These are phyloP conservation scores for Phytopythium boreale DNA, from an alignment of 352 stramenopile genomes.

Conservation along the genomic window DNA sequence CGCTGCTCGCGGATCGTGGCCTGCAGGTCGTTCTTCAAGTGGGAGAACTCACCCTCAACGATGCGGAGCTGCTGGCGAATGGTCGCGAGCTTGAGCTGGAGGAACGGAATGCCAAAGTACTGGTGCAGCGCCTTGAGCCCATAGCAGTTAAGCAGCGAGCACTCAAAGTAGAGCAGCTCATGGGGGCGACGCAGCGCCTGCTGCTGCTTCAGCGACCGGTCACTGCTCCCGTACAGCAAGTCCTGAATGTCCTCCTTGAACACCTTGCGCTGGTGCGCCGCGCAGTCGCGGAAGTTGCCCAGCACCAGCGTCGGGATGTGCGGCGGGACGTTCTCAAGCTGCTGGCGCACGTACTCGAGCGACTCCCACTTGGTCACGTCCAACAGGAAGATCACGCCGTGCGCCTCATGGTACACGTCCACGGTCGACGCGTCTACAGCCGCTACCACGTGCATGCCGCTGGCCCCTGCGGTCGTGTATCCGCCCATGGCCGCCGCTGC, in stretches of 20 bases:
- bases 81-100: conserved; percentile 77
- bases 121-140: conserved; percentile 80
- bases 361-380: conserved; percentile 80
- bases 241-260: conserved; percentile 85
- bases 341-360: conserved; percentile 78
- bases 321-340: conserved; percentile 65
- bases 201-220: conserved; percentile 21
- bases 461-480: conserved; percentile 11
- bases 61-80: conserved; percentile 76
- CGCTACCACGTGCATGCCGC: conserved; percentile 55
- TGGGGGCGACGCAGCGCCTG: conserved; percentile 39
- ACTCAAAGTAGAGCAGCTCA: conserved; percentile 84
- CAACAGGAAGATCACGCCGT: conserved; percentile 86
- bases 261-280: conserved; percentile 61
- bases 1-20: conserved; percentile 68
- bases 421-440: conserved; percentile 81
- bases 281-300: conserved; percentile 77
- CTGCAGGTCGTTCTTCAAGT: conserved; percentile 74
- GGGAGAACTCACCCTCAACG: conserved; percentile 60
- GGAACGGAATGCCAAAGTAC: conserved; percentile 83
- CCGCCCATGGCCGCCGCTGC: conserved; percentile 15
- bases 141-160: conserved; percentile 81
- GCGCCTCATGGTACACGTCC: conserved; percentile 89
- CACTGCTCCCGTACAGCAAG: conserved; percentile 52
- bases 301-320: conserved; percentile 81